Evolutionary conservation across 2,329 filamentous ascomycete species (phyloP).

Genomic region (Pyrenophora teres): DNA sequence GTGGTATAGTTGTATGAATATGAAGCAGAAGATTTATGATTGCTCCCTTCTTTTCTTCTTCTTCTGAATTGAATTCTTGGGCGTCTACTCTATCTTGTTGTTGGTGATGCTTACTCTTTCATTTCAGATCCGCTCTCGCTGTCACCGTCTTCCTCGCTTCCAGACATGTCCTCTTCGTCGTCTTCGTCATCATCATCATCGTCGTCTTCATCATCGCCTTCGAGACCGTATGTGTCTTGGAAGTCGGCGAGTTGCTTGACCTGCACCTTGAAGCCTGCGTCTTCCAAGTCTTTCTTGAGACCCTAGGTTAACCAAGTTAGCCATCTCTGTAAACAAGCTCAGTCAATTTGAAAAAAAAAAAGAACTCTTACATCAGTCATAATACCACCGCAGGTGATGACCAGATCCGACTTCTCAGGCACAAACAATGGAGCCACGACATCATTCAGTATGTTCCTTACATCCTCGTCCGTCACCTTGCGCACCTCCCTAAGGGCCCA

Average conservation of each 20-base stretch:
- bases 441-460: slow-evolving; percentile 73
- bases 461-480: slow-evolving; percentile 74
- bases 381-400: slow-evolving; percentile 84
- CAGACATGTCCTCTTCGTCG: slow-evolving; percentile 48
- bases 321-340: slow-evolving; percentile 2
- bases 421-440: slow-evolving; percentile 81
- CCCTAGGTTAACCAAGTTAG: slow-evolving; percentile 55
- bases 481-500: slow-evolving; percentile 77
- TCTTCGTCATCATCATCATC: slow-evolving; percentile 65
- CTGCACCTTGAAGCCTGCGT: slow-evolving; percentile 77
- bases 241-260: slow-evolving; percentile 77
- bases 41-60: neutral
- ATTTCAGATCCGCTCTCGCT: slow-evolving; percentile 35
- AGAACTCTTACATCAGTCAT: slow-evolving; percentile 74
- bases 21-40: too few species aligned
- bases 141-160: slow-evolving; percentile 45
- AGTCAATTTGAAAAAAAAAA: slow-evolving; percentile 20
- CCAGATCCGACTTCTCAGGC: slow-evolving; percentile 78
- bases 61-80: neutral
- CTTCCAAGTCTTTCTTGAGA: slow-evolving; percentile 74
- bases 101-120: slow-evolving; percentile 22
- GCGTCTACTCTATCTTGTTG: slow-evolving; percentile 7
- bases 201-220: slow-evolving; percentile 64
- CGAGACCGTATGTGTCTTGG: slow-evolving; percentile 86
- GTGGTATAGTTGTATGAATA: too few species aligned